Evolutionary conservation across 2,329 filamentous ascomycete genomes (phyloP), one percentile per base, ranked within the genome.

Genomic region (Mollisia scopiformis): DNA sequence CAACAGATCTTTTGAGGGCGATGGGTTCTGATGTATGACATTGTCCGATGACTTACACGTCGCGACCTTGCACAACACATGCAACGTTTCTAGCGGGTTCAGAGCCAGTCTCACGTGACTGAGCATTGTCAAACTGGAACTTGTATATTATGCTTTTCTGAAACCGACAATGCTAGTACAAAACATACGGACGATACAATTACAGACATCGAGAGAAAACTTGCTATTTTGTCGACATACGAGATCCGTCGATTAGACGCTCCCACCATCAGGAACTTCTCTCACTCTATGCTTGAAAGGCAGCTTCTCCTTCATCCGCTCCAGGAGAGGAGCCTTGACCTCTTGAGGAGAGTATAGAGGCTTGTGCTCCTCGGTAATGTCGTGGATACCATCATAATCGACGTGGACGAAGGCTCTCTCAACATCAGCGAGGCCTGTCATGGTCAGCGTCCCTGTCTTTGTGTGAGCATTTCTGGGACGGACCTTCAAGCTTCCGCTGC

Each of bases 401-500:
- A 86, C 82, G 65, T 90, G 87, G 16, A 90, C 87, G 75, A 90
- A 90, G 0, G 88, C 88, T 59, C 88, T 79, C 70, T 90, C 88
- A 30, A 95, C 91, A 66, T 88, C 89, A 25, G 91, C 91, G 41
- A 95, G 89, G 19, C 63, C 63, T 66, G 23, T 14, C n/a, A n/a
- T 51, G 3, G 11, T 47, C 3, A 7, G 37, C 25, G 27, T 14
- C 11, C 27, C 16, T 33, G 16, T 41, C 27, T 13, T 16, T 2
- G 19, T 21, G 13, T 6, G 14, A 21, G 11, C 37, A 14, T 16
- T 6, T 27, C 6, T 31, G 5, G 13, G 28, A 25, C n/a, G 39
- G 54, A 60, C 89, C 91, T 77, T 95, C 92, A 33, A 95, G 81
- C 63, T 95, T 91, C 76, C 95, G 93, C 70, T 93, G 90, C 75